Percentiles rank a stretch among this genome's conserved stretches.
Evolutionary conservation across 768 basidiomycete genomes (phyloP).

Genomic region (Holtermannia corniformis): DNA sequence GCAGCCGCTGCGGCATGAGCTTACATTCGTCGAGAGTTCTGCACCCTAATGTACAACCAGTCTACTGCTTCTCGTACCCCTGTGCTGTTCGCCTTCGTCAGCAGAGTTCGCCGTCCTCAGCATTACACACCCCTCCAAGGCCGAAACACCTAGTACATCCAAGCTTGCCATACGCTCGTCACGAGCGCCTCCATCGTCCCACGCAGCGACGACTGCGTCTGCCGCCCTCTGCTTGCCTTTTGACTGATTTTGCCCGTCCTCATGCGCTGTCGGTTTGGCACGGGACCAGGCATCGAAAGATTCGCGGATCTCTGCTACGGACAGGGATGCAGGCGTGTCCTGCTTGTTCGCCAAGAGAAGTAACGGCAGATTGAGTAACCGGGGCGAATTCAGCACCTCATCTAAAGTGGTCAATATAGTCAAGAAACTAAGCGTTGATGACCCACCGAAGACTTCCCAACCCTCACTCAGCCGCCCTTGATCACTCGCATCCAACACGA

Average conservation of each 20-base stretch:
- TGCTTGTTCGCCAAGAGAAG: slow-evolving; percentile 95
- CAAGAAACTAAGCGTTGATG: too few species aligned
- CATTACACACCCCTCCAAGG: slow-evolving; percentile 67
- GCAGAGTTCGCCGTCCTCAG: background rate
- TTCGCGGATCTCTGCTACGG: slow-evolving; percentile 81
- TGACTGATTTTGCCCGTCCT: background rate
- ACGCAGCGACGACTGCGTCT: background rate
- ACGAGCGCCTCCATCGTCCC: slow-evolving; percentile 29
- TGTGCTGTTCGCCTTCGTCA: slow-evolving; percentile 48
- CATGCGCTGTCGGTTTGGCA: slow-evolving; percentile 20
- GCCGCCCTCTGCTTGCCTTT: slow-evolving; percentile 5
- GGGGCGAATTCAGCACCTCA: slow-evolving; percentile 73
- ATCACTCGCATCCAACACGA: slow-evolving; percentile 89
- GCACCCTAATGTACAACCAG: slow-evolving; percentile 88
- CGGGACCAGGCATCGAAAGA: slow-evolving; percentile 44
- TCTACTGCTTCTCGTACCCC: slow-evolving; percentile 84
- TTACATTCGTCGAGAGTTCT: slow-evolving; percentile 60
- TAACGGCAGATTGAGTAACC: slow-evolving; percentile 80
- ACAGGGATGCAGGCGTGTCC: slow-evolving; percentile 67
- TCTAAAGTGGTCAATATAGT: slow-evolving; percentile 47
- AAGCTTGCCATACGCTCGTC: slow-evolving; percentile 55
- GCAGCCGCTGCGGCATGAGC: slow-evolving; percentile 1
- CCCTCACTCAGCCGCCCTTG: slow-evolving; percentile 76
- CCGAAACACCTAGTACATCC: slow-evolving; percentile 83
- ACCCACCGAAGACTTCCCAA: slow-evolving; percentile 93